Conservation (phyloP, 148 eudicot genomes). For the Cornus kousa region DNA sequence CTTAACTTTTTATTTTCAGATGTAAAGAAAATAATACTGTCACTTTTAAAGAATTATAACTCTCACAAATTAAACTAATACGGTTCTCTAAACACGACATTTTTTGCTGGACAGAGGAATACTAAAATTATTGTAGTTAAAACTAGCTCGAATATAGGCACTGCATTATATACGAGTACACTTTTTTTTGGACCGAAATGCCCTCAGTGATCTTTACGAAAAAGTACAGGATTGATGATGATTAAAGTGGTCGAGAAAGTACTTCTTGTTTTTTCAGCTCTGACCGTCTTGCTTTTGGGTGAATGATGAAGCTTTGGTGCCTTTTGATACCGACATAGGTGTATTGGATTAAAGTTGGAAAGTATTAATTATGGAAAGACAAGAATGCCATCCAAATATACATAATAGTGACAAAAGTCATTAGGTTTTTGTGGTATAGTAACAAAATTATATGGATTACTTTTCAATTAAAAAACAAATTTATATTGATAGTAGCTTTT, state of each 20-base stretch:
- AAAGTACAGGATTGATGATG: background rate
- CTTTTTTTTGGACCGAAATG: background rate
- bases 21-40: too few relatives aligned
- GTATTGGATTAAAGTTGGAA: background rate
- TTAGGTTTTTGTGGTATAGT: background rate
- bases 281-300: background rate
- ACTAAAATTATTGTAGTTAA: too few relatives aligned
- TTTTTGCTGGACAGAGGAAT: too few relatives aligned
- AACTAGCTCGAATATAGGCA: too few relatives aligned
- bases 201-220: background rate
- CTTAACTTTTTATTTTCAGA: too few relatives aligned
- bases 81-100: too few relatives aligned
- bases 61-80: too few relatives aligned
- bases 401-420: background rate
- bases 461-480: background rate
- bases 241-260: constrained; percentile 2
- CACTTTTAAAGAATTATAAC: too few relatives aligned
- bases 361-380: background rate
- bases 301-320: constrained; percentile 8
- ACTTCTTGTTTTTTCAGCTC: background rate
- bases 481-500: too few relatives aligned
- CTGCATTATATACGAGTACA: background rate
- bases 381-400: background rate
- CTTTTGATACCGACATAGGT: background rate
- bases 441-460: background rate